These are phyloP conservation scores for Colletotrichum sp. DNA, from an alignment of 2,329 filamentous ascomycete genomes.

Conservation along the genomic window DNA sequence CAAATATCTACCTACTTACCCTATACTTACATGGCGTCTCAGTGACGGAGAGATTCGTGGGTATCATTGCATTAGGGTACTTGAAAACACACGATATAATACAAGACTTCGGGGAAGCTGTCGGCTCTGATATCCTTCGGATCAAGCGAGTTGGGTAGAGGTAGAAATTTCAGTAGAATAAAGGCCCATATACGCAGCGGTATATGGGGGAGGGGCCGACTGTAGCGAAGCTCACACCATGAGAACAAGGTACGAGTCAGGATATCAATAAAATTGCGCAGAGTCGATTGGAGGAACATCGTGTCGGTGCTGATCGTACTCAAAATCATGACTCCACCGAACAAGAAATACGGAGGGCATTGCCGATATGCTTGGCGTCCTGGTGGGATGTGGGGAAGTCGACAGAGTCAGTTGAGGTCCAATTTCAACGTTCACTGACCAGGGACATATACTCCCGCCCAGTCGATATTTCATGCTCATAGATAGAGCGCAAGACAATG, in stretches of 20 bases:
- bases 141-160: background rate
- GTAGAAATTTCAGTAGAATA: background rate
- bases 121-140: too few species aligned
- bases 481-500: fast-evolving
- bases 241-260: background rate
- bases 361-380: background rate
- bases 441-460: background rate
- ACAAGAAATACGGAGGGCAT: background rate
- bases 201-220: background rate
- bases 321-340: background rate
- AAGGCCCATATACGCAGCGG: background rate
- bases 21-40: too few species aligned
- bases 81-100: too few species aligned
- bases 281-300: background rate
- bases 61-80: too few species aligned
- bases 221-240: background rate
- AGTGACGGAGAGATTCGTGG: too few species aligned
- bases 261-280: fast-evolving
- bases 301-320: background rate
- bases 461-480: background rate
- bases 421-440: background rate
- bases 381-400: background rate
- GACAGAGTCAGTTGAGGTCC: background rate
- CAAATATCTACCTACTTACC: background rate
- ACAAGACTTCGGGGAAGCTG: too few species aligned